A percentile compares a stretch with the other conserved stretches of the same genome.
phyloP scores from a whole-genome alignment of 2,329 filamentous ascomycete species.

The Hypoxylon sp. region DNA sequence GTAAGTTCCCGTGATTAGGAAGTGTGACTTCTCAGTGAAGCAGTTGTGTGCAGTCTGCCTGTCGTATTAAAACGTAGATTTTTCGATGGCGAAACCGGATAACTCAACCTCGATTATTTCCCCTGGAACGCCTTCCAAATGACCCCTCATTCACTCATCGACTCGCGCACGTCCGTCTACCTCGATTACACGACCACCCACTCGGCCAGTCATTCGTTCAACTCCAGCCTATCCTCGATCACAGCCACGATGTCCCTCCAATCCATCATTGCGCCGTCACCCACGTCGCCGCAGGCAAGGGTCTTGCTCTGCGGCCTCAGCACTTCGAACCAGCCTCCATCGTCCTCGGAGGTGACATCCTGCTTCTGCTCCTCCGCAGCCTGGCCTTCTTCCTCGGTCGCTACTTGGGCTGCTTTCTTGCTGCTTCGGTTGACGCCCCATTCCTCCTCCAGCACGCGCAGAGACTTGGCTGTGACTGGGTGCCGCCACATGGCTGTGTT shows the following conservation, averaged over 20 bases:
- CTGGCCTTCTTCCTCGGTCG: constrained; percentile 45
- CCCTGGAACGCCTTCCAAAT: not conserved
- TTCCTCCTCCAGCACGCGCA: constrained; percentile 78
- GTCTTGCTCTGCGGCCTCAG: constrained; percentile 80
- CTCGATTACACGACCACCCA: not conserved
- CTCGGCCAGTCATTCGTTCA: constrained; percentile 23
- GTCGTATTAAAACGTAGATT: not conserved
- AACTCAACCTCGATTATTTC: not conserved
- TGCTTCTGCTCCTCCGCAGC: constrained; percentile 53
- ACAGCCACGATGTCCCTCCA: constrained; percentile 81
- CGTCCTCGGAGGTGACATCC: constrained; percentile 46
- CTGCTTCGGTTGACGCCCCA: constrained; percentile 71
- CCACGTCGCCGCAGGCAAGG: constrained; percentile 88
- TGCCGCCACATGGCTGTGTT: constrained; percentile 93
- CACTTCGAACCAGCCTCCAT: constrained; percentile 75
- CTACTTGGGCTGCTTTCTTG: not conserved
- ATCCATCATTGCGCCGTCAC: constrained; percentile 85
- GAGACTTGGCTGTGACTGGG: constrained; percentile 81
- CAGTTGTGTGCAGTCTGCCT: not conserved
- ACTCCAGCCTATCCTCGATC: constrained; percentile 69
- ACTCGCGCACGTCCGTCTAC: not conserved
- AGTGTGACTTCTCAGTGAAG: not conserved
- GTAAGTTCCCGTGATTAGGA: not conserved
- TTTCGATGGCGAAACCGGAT: not conserved
- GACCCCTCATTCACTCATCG: not conserved